A percentile compares a stretch with the other conserved stretches of the same genome.
These are phyloP conservation scores for Xylariaceae sp. DNA, from an alignment of 2,329 filamentous ascomycete species.

Conservation along the genomic window DNA sequence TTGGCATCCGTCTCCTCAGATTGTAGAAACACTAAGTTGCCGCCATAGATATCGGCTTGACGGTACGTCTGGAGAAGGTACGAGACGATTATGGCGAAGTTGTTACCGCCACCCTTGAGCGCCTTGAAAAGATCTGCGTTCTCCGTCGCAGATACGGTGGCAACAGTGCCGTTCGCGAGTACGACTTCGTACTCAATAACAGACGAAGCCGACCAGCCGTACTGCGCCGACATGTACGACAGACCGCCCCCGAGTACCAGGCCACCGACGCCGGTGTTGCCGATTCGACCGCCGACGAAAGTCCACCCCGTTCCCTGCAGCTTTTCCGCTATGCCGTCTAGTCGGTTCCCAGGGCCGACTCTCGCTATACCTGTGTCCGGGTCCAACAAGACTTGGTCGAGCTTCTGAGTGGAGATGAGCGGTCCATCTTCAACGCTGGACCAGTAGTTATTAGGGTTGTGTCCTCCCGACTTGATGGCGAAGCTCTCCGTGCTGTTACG, in stretches of 20 bases:
- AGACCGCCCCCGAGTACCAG: conserved; percentile 57
- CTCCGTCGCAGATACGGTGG: conserved; percentile 45
- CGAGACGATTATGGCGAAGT: conserved; percentile 54
- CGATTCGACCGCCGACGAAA: conserved; percentile 48
- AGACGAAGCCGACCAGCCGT: conserved; percentile 55
- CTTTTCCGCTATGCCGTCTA: conserved; percentile 44
- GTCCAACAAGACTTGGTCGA: conserved; percentile 46
- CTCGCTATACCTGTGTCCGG: conserved; percentile 41
- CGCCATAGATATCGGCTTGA: conserved; percentile 47
- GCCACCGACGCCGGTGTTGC: conserved; percentile 49
- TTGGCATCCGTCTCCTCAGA: conserved; percentile 34
- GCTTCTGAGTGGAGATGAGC: conserved; percentile 50
- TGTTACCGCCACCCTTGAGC: conserved; percentile 59
- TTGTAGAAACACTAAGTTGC: conserved; percentile 43
- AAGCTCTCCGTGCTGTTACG: conserved; percentile 51
- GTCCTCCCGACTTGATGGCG: conserved; percentile 60
- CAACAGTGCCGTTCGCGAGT: conserved; percentile 51
- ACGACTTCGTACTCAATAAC: conserved; percentile 56
- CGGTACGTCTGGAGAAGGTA: conserved; percentile 48
- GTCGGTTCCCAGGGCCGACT: conserved; percentile 50
- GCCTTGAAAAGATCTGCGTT: conserved; percentile 56
- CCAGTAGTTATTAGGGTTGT: conserved; percentile 56
- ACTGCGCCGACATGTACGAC: conserved; percentile 54
- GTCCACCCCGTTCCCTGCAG: conserved; percentile 48
- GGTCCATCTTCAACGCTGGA: conserved; percentile 53